phyloP scores from a whole-genome alignment of 2,329 filamentous ascomycete species.

The Hypoxylon sp. region DNA sequence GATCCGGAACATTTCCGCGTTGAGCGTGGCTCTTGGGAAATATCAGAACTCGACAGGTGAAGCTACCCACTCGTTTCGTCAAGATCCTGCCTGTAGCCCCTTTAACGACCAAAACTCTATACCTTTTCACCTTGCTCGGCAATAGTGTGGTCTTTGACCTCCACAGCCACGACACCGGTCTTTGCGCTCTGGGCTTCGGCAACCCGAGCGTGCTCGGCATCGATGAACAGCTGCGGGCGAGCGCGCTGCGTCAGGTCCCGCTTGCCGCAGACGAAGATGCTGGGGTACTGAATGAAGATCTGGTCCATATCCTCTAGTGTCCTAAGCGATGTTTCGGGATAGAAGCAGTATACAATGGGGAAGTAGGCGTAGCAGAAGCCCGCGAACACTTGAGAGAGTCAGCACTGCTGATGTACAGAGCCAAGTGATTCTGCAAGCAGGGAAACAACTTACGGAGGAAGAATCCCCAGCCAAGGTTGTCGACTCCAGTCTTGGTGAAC shows the following conservation, averaged over 20 bases:
- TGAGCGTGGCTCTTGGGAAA: neutral
- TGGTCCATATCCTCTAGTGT: conserved; percentile 59
- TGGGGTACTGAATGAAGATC: conserved; percentile 28
- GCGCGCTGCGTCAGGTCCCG: conserved; percentile 19
- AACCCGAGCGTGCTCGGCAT: conserved; percentile 19
- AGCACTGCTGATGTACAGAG: no score
- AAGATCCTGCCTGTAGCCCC: no score
- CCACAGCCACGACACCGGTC: neutral
- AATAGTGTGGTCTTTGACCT: neutral
- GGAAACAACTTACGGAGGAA: conserved; percentile 45
- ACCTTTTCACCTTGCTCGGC: neutral
- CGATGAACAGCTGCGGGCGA: conserved; percentile 21
- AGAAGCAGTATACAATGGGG: conserved; percentile 54
- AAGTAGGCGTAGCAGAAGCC: conserved; percentile 35
- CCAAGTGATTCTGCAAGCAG: neutral
- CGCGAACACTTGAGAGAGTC: conserved; percentile 36
- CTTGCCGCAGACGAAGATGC: conserved; percentile 22
- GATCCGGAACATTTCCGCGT: no score
- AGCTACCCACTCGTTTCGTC: neutral
- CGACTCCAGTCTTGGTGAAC: conserved; percentile 52
- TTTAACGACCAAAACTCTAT: neutral
- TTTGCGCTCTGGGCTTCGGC: neutral
- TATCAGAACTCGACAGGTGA: neutral
- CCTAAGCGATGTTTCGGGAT: conserved; percentile 53
- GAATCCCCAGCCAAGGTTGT: conserved; percentile 52